Base-by-base conservation (phyloP, 2,329 filamentous ascomycete species). In the Calycina herbarum region DNA sequence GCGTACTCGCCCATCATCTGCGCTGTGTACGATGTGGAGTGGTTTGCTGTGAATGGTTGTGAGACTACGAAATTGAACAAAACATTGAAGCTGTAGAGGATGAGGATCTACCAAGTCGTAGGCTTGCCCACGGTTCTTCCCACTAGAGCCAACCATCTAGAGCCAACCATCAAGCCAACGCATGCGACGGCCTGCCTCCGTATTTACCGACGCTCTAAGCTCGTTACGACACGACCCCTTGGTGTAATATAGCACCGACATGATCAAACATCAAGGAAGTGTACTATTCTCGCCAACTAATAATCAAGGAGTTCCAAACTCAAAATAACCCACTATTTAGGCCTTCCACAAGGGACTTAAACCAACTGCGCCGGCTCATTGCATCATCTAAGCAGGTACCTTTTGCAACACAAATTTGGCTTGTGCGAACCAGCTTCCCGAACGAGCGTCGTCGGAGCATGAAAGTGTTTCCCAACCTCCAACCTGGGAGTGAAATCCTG, bases 321-420 rank as follows among this genome's bases (percentile, higher is more conserved):
- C 45, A 51, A 51, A 51, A 24, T 24, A 51, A 11, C 54, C 62
- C 48, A 64, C 60, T 63, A 35, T 54, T 38, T n/a, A 51, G 17
- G 54, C 24, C 58, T 63, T 51, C 51, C 5, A n/a, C 35, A 64
- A 57, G 45, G 57, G 59, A 20, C 20, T 20, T 45, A 60, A 56
- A 17, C 58, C 33, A 57, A 61, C 45, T 66, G 62, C 54, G 56
- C 66, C 66, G 59, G 62, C 59, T 63, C 48, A 63, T 68, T 64
- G 64, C 66, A 66, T 66, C 63, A 65, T 65, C 48, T 60, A 62
- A 51, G 63, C 54, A 63, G 59, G 58, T 59, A 64, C 59, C 10
- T 24, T 61, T 42, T 61, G 40, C 24, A 45, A 45, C 29, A 45
- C 29, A 45, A 40, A 17, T 33, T 27, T 62, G 48, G 45, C n/a